Conservation (phyloP, 1,284 basidiomycete genomes). For the Pseudozyma flocculosa region DNA sequence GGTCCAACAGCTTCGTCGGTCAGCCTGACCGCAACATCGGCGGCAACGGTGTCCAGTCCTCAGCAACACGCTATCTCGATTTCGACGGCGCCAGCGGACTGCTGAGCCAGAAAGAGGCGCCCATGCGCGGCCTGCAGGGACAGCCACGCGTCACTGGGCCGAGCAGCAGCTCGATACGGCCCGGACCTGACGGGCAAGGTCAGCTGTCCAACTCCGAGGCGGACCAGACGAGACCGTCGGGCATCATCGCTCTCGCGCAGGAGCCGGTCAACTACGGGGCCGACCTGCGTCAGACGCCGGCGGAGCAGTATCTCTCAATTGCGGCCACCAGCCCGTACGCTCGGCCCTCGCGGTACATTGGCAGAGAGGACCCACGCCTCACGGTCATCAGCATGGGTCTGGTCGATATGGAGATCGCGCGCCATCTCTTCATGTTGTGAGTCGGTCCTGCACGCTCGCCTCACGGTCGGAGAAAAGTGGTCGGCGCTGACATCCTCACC, state of each 20-base stretch:
- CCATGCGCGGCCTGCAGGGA: conserved; percentile 4
- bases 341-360: conserved; percentile 24
- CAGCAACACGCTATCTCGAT: conserved; percentile 23
- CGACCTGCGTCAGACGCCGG: background rate
- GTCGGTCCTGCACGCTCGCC: background rate
- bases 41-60: background rate
- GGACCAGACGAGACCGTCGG: conserved; percentile 10
- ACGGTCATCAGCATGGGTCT: conserved; percentile 46
- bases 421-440: conserved; percentile 42
- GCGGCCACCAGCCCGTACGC: conserved; percentile 21
- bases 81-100: conserved; percentile 32
- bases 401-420: conserved; percentile 39
- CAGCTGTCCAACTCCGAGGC: conserved; percentile 1
- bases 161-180: background rate
- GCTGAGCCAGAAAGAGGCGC: conserved; percentile 22
- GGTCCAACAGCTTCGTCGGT: conserved; percentile 2
- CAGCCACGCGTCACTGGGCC: background rate
- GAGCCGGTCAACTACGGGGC: background rate
- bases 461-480: no score
- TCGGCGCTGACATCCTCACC: no score
- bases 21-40: conserved; percentile 2
- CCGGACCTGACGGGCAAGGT: background rate
- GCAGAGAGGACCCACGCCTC: conserved; percentile 44
- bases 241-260: conserved; percentile 2
- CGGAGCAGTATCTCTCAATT: background rate